Percentiles rank a stretch among this genome's conserved stretches.
Conservation (phyloP, 2,329 filamentous ascomycete genomes). For the Samsoniella hepiali region DNA sequence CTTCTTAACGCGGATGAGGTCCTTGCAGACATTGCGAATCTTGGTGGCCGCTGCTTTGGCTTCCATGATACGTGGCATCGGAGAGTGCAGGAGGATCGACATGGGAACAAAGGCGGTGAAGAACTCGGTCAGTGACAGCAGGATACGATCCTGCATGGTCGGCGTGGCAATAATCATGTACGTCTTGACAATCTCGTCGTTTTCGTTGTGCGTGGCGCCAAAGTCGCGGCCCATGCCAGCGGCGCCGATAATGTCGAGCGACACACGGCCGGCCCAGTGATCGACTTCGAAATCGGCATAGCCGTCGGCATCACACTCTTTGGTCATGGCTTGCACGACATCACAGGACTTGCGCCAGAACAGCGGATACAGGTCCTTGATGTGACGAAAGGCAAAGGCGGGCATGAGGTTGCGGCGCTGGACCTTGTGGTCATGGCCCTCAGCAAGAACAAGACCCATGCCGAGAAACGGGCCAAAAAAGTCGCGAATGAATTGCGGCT, state of each 20-base stretch:
- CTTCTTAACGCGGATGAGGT: conserved; percentile 66
- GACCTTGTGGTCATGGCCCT: conserved; percentile 24
- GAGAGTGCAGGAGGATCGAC: not conserved
- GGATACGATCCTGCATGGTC: not conserved
- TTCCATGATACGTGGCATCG: not conserved
- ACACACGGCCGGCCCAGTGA: conserved; percentile 50
- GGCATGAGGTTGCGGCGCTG: conserved; percentile 25
- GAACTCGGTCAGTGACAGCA: not conserved
- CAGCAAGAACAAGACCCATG: conserved; percentile 21
- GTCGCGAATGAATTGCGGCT: conserved; percentile 20
- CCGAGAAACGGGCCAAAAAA: conserved; percentile 20
- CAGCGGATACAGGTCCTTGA: conserved; percentile 23
- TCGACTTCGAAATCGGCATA: not conserved
- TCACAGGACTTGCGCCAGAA: conserved; percentile 26
- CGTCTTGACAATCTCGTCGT: conserved; percentile 42
- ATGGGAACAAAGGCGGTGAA: not conserved
- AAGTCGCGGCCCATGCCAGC: conserved; percentile 57
- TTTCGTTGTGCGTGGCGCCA: conserved; percentile 36
- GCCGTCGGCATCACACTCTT: not conserved
- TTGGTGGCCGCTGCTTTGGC: conserved; percentile 39
- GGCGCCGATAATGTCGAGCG: conserved; percentile 58
- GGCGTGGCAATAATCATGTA: conserved; percentile 27
- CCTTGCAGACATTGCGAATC: conserved; percentile 60
- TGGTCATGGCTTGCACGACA: conserved; percentile 9
- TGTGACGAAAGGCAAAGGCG: conserved; percentile 23